These are phyloP conservation scores for Fraxinus americana DNA, from an alignment of 257 asterid species.

Conservation along the genomic window DNA sequence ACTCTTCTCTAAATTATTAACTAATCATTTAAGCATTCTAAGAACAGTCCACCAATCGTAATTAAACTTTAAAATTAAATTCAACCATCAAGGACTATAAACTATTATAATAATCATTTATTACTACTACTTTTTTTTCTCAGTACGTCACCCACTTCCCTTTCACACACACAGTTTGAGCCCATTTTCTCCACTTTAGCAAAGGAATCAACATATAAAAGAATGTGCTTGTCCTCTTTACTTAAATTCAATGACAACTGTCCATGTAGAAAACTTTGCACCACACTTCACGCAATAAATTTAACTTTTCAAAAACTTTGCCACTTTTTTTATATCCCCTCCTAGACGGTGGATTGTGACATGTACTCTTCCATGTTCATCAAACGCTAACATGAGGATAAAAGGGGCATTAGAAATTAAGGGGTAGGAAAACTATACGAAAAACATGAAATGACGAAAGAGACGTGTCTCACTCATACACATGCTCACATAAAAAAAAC, in stretches of 20 bases:
- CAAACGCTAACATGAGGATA: not conserved
- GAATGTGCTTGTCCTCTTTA: not conserved
- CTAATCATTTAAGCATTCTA: not conserved
- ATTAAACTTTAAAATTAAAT: not conserved
- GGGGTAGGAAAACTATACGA: not conserved
- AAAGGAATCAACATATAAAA: not conserved
- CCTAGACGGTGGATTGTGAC: too few relatives aligned
- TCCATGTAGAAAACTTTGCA: not conserved
- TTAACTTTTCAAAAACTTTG: not conserved
- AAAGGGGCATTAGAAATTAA: not conserved
- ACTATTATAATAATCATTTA: not conserved
- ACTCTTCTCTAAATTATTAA: not conserved
- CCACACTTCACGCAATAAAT: not conserved
- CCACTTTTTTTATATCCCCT: not conserved
- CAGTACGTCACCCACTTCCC: not conserved
- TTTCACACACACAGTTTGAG: not conserved
- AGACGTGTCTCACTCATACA: not conserved
- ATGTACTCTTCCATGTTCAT: too few relatives aligned
- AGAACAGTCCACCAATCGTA: not conserved
- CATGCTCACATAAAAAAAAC: not conserved
- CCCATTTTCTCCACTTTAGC: not conserved
- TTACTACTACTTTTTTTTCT: not conserved
- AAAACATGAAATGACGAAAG: not conserved
- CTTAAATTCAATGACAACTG: conserved; percentile 9
- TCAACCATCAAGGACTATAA: not conserved